Evolutionary conservation across 192 early-diverging fungal species (phyloP).

Genomic region (Backusella sp.): DNA sequence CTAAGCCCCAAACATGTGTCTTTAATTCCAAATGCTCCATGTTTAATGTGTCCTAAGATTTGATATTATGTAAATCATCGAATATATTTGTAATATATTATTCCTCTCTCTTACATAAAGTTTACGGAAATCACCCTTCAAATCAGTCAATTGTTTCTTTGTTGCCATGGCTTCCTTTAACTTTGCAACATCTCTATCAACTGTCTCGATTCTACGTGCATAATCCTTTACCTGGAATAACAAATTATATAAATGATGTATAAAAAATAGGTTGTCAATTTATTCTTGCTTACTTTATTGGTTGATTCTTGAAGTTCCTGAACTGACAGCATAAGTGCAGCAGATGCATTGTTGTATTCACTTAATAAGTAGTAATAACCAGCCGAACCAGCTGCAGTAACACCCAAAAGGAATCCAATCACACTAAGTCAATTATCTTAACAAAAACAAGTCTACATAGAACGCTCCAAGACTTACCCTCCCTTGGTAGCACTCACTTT

Average conservation of each 20-base stretch:
- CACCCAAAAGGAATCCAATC: conserved; percentile 78
- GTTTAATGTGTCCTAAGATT: conserved; percentile 64
- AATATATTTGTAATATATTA: not conserved
- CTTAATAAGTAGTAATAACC: conserved; percentile 87
- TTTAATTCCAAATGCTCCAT: conserved; percentile 85
- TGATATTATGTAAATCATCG: too few relatives aligned
- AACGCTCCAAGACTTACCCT: not conserved
- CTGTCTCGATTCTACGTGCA: conserved; percentile 72
- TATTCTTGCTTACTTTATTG: conserved; percentile 52
- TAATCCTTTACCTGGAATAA: conserved; percentile 61
- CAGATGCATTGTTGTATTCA: conserved; percentile 79
- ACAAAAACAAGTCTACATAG: not conserved
- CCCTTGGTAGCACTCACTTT: not conserved
- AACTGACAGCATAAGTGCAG: conserved; percentile 67
- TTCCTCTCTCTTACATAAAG: conserved; percentile 42
- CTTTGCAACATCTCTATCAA: conserved; percentile 64
- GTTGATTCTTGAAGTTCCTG: conserved; percentile 79
- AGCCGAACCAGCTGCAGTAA: conserved; percentile 65
- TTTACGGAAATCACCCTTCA: conserved; percentile 50
- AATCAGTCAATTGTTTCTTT: conserved; percentile 51
- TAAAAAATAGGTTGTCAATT: not conserved
- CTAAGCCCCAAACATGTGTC: conserved; percentile 78
- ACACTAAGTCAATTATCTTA: conserved; percentile 30
- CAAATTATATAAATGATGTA: too few relatives aligned
- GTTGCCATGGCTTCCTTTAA: conserved; percentile 60